A percentile compares a stretch with the other conserved stretches of the same genome.
Evolutionary conservation across 2,329 filamentous ascomycete species (phyloP).

Genomic region (Fusarium sp.): DNA sequence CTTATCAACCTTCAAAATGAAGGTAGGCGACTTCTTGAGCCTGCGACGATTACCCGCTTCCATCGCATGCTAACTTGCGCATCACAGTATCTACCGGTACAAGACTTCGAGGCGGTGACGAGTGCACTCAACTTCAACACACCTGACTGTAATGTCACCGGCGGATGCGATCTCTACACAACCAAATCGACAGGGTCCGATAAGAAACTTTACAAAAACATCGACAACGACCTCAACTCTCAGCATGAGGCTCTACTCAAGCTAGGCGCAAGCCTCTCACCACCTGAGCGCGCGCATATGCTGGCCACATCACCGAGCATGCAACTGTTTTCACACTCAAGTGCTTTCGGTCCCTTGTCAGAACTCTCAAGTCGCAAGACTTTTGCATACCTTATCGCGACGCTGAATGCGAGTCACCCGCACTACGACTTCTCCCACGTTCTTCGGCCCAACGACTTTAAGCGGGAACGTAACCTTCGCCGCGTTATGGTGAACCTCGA

Average conservation of each 20-base stretch:
- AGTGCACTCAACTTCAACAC: constrained; percentile 96
- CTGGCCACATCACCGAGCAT: constrained; percentile 73
- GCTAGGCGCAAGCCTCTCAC: constrained; percentile 87
- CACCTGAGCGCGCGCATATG: constrained; percentile 80
- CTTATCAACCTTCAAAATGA: constrained; percentile 52
- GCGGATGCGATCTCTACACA: constrained; percentile 96
- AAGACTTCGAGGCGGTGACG: constrained; percentile 91
- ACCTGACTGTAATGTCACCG: constrained; percentile 89
- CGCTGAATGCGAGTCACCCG: constrained; percentile 90
- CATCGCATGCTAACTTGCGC: constrained; percentile 36
- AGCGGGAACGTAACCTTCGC: constrained; percentile 82
- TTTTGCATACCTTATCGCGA: constrained; percentile 96
- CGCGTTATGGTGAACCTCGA: constrained; percentile 90
- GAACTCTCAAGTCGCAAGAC: constrained; percentile 90
- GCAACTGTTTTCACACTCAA: constrained; percentile 79
- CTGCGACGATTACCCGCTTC: constrained; percentile 1
- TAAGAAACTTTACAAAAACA: constrained; percentile 97
- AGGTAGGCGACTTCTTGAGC: constrained; percentile 49
- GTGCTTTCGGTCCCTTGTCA: constrained; percentile 90
- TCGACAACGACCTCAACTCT: constrained; percentile 90
- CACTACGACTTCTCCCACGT: constrained; percentile 97
- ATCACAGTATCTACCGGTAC: constrained; percentile 86
- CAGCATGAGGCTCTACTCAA: constrained; percentile 91
- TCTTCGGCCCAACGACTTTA: constrained; percentile 89
- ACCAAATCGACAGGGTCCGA: constrained; percentile 95